These are phyloP conservation scores for Colletotrichum sp. DNA, from an alignment of 2,329 filamentous ascomycete species.

Conservation along the genomic window DNA sequence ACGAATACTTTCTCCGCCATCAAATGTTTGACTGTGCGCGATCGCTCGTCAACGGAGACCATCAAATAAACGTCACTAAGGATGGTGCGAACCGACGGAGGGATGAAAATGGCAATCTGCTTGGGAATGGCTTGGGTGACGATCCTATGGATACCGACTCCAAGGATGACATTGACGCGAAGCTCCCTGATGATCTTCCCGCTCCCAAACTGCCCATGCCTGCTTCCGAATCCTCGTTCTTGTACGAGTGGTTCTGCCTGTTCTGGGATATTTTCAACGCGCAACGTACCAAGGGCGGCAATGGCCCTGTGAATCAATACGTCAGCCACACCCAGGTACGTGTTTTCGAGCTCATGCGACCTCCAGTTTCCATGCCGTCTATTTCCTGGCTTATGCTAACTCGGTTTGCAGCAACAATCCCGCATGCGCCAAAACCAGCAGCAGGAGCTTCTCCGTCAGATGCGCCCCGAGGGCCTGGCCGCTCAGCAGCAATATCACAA, in stretches of 20 bases:
- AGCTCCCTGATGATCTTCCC: conserved; percentile 82
- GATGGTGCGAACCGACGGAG: conserved; percentile 72
- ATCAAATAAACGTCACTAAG: conserved; percentile 70
- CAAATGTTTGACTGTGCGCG: conserved; percentile 85
- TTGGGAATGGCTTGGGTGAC: conserved; percentile 73
- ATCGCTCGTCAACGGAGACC: conserved; percentile 69
- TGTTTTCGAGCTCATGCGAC: conserved; percentile 27
- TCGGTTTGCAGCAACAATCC: conserved; percentile 61
- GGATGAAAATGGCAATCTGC: conserved; percentile 69
- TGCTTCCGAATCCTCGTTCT: conserved; percentile 76
- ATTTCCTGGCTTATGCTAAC: conserved; percentile 23
- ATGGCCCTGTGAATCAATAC: conserved; percentile 73
- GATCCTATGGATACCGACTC: conserved; percentile 83
- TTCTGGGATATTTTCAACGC: conserved; percentile 97
- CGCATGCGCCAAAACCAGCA: conserved; percentile 78
- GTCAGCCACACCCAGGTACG: conserved; percentile 82
- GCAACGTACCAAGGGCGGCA: conserved; percentile 73
- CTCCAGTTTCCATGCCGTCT: conserved; percentile 8
- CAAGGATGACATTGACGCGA: conserved; percentile 77
- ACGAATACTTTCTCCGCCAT: conserved; percentile 89
- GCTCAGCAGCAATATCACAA: conserved; percentile 60
- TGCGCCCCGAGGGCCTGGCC: conserved; percentile 64
- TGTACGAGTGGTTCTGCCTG: conserved; percentile 97
- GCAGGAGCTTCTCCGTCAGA: conserved; percentile 76
- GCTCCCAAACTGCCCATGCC: conserved; percentile 71